Base-by-base conservation (phyloP, 768 basidiomycete species). In the Pleurotus tuber-regium region DNA sequence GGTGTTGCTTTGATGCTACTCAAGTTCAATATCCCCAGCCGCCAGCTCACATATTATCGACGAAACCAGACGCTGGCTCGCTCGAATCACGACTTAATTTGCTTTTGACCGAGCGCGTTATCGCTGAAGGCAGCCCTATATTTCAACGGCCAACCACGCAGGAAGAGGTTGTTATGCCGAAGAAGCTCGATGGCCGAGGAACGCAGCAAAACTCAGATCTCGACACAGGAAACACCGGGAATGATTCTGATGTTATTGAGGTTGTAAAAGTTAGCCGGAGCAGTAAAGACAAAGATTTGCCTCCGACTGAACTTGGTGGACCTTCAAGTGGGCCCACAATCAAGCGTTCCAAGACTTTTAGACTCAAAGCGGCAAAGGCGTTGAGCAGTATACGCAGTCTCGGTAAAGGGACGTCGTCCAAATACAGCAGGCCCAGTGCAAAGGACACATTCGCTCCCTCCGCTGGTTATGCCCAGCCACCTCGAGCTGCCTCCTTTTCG, bases 221-320 rank as follows among this genome's bases (percentile, higher is more conserved):
- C 24, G 62, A 61, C 25, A 57, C 59, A 43, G 54, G 55, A 24
- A 57, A 56, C 18, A 50, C 61, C 33, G 73, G 68, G 12, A 64
- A 75, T 52, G 79, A 78, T 54, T 81, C 78, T 16, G 82, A 83
- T 57, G 74, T 84, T 29, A 66, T 83, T 11, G 83, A 86, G 61
- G 77, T 85, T 25, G 70, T 85, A 31, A 83, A 80, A 60, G 75
- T 85, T 52, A 70, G 75, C 56, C 55, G 35, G 57, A 56, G 16
- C 46, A 38, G 38, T 35, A 62, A 65, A 43, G 64, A 64, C 46
- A 29, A 41, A n/a, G 30, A 43, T 24, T 10, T 30, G 39, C 40
- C 9, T 33, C 54, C 40, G 19, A 29, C 10, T 31, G 53, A 19
- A 29, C 43, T 2, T 46, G 40, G 4, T 25, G 43, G 25, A 31